These are phyloP conservation scores for Cutaneotrichosporon sp. DNA, from an alignment of 1,284 basidiomycete genomes.

Conservation along the genomic window DNA sequence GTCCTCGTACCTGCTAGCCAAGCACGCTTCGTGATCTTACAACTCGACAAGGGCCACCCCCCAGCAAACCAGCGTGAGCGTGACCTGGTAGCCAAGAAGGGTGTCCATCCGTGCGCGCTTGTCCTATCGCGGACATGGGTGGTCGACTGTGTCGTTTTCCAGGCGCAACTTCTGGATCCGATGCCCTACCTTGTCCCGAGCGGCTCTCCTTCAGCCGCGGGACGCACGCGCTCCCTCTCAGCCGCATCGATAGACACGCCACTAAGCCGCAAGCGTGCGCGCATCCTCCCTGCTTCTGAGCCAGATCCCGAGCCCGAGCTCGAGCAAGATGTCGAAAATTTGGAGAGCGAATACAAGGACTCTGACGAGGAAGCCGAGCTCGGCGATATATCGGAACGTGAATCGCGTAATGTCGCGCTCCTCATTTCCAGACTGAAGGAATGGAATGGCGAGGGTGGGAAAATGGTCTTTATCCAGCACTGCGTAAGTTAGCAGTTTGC, in stretches of 20 bases:
- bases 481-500: background rate
- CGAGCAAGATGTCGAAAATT: background rate
- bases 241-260: conserved; percentile 18
- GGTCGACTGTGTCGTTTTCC: background rate
- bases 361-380: conserved; percentile 6
- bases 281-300: background rate
- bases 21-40: conserved; percentile 9
- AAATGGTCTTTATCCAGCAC: background rate
- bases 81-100: background rate
- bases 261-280: conserved; percentile 19
- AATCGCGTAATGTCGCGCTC: background rate
- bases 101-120: background rate
- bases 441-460: conserved; percentile 9
- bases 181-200: background rate
- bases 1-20: background rate
- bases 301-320: background rate
- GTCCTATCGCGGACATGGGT: conserved; percentile 15
- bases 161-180: background rate
- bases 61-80: background rate
- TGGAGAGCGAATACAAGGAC: background rate
- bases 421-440: conserved; percentile 3
- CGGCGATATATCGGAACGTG: background rate
- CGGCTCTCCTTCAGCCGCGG: conserved; percentile 32
- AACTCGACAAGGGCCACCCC: background rate
- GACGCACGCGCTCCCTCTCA: conserved; percentile 2